Evolutionary conservation across 371 early-diverging fungal genomes (phyloP), one percentile per base, ranked within the genome.

Genomic region (Rhizomucor pusillus): DNA sequence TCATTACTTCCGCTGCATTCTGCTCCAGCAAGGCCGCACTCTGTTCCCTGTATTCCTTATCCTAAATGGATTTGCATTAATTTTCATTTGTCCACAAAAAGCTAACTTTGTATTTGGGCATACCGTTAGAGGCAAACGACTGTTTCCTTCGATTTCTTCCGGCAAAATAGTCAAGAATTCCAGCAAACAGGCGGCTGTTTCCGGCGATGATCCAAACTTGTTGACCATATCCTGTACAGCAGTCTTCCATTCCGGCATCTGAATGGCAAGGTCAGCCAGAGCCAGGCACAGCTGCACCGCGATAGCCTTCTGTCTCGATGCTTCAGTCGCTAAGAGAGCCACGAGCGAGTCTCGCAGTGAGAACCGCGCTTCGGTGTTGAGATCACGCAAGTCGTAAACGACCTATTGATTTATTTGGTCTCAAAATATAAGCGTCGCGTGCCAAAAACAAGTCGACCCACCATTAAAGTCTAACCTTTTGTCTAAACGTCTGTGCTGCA

Each of bases 401-500:
- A 94, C 88, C 91, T 91, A 62, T 19, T 16, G 14, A 46, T 29
- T 29, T 29, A 29, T 29, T 29, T 29, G 3, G 29, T 41, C 11
- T 5, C 11, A 41, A 41, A 41, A 12, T 14, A 18, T 20, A 4
- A 10, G 41, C n/a, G 34, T n/a, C 43, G 23, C 19, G 12, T 11
- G 41, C 5, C 2, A 5, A 35, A 22, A 37, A n/a, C 23, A n/a
- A n/a, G n/a, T 25, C 14, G 25, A 47, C 24, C 24, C 25, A 24
- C 10, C 46, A 20, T 22, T 39, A 19, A 43, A 23, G n/a, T 7
- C 49, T 54, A 63, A 91, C 91, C 86, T 98, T 98, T 67, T 86
- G 86, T 43, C 94, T 81, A 52, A 98, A 73, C 1, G 95, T 96
- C 69, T 97, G 97, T 2, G 96, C 94, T 2, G 94, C 93, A 83